Percentiles rank a stretch among this genome's conserved stretches.
Evolutionary conservation across 202 grass and related monocot species (phyloP).

Genomic region (Carex arenaria): DNA sequence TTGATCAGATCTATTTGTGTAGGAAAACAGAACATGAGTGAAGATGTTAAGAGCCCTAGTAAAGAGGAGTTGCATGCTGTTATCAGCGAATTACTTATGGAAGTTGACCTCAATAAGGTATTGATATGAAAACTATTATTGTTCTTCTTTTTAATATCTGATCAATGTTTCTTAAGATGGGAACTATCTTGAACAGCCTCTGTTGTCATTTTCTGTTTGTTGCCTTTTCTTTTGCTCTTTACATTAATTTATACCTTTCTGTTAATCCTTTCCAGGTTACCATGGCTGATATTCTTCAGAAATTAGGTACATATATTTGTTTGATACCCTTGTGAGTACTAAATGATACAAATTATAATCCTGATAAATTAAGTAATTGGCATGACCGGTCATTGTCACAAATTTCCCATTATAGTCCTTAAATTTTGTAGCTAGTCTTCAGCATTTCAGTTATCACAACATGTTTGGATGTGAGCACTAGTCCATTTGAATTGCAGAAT

Average conservation of each 20-base stretch:
- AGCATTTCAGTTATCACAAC: not conserved
- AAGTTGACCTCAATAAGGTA: conserved; percentile 99
- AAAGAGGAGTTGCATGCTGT: conserved; percentile 70
- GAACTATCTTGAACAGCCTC: not conserved
- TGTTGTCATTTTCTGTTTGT: not conserved
- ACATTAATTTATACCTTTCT: conserved; percentile 17
- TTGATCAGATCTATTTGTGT: conserved; percentile 6
- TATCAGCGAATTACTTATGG: conserved; percentile 78
- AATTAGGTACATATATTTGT: conserved; percentile 63
- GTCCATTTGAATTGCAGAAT: not conserved
- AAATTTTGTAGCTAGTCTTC: not conserved
- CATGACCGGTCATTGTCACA: not conserved
- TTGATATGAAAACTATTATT: not conserved
- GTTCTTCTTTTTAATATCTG: not conserved
- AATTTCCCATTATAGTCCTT: not conserved
- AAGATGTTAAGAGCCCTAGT: conserved; percentile 46
- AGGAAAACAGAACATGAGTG: conserved; percentile 65
- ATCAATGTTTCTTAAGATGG: not conserved
- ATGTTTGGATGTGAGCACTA: not conserved
- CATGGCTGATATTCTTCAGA: conserved; percentile 84
- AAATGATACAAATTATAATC: not conserved
- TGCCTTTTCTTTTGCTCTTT: conserved; percentile 1
- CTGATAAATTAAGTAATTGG: not conserved
- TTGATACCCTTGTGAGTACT: not conserved
- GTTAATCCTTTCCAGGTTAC: conserved; percentile 54